Evolutionary conservation across 2,329 filamentous ascomycete genomes (phyloP).

Genomic region (Fusarium ambrosium): DNA sequence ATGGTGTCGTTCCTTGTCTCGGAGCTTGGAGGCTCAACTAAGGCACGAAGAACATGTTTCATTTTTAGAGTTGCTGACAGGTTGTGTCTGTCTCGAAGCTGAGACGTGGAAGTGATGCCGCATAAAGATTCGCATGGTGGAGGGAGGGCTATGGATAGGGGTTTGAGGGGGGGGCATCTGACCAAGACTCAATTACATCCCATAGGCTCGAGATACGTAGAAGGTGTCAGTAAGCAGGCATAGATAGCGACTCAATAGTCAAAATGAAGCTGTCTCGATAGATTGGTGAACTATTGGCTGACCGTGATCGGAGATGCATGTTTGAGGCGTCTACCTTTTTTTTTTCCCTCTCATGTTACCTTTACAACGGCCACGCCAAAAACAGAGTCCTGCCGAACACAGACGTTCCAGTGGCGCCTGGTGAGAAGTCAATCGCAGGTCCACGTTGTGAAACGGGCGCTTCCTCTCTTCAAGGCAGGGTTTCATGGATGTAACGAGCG

Average conservation of each 20-base stretch:
- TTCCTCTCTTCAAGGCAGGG: constrained; percentile 14
- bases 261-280: not conserved
- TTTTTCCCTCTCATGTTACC: not conserved
- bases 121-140: not conserved
- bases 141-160: not conserved
- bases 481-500: constrained; percentile 26
- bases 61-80: not conserved
- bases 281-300: not conserved
- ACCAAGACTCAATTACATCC: not conserved
- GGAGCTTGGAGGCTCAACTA: constrained; percentile 20
- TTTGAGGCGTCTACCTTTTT: constrained; percentile 7
- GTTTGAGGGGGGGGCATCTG: not conserved
- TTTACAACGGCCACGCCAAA: not conserved
- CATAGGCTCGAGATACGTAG: not conserved
- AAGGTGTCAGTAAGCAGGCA: not conserved
- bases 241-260: not conserved
- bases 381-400: not conserved
- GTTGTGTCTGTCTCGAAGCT: not conserved
- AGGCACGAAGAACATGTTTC: not conserved
- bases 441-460: not conserved
- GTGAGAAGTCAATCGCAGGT: constrained; percentile 1
- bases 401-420: not conserved
- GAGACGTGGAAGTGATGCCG: constrained; percentile 2
- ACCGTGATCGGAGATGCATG: not conserved
- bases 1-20: constrained; percentile 19